These are phyloP conservation scores for Cercospora janseana DNA, from an alignment of 2,329 filamentous ascomycete genomes.

Conservation along the genomic window DNA sequence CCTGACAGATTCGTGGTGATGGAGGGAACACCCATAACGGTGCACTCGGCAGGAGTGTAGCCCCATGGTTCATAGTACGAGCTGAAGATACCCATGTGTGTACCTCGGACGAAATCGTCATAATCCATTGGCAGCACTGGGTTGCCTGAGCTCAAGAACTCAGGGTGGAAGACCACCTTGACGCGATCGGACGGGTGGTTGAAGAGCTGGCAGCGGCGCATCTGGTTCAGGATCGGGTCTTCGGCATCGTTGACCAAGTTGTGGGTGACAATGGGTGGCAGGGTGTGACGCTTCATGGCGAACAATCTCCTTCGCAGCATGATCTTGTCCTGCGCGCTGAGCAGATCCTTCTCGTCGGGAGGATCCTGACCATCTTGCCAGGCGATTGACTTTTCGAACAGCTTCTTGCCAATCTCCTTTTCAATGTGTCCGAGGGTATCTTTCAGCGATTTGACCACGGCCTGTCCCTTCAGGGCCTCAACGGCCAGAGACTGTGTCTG, in stretches of 20 bases:
- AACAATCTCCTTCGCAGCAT: conserved; percentile 87
- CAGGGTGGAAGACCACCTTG: conserved; percentile 96
- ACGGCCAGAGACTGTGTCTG: conserved; percentile 94
- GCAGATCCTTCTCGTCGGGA: conserved; percentile 94
- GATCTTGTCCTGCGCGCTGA: conserved; percentile 87
- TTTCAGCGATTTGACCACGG: conserved; percentile 91
- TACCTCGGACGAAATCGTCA: conserved; percentile 96
- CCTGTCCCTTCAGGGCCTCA: conserved; percentile 92
- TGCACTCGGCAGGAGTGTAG: conserved; percentile 96
- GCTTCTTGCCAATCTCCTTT: conserved; percentile 83
- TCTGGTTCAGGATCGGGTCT: conserved; percentile 92
- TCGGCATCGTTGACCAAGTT: conserved; percentile 96
- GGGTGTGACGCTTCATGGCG: conserved; percentile 87
- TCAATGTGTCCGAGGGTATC: conserved; percentile 94
- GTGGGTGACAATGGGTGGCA: conserved; percentile 96
- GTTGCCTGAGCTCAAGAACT: conserved; percentile 94
- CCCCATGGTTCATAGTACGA: conserved; percentile 99
- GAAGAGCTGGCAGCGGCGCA: conserved; percentile 93
- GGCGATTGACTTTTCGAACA: conserved; percentile 89
- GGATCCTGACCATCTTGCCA: conserved; percentile 94
- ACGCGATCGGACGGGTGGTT: conserved; percentile 93
- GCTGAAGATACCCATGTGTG: conserved; percentile 90
- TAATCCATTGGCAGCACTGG: conserved; percentile 94
- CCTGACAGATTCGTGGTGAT: conserved; percentile 98
- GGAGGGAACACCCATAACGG: conserved; percentile 97